Evolutionary conservation across 768 basidiomycete species (phyloP).

Genomic region (Lactarius akahatsu): DNA sequence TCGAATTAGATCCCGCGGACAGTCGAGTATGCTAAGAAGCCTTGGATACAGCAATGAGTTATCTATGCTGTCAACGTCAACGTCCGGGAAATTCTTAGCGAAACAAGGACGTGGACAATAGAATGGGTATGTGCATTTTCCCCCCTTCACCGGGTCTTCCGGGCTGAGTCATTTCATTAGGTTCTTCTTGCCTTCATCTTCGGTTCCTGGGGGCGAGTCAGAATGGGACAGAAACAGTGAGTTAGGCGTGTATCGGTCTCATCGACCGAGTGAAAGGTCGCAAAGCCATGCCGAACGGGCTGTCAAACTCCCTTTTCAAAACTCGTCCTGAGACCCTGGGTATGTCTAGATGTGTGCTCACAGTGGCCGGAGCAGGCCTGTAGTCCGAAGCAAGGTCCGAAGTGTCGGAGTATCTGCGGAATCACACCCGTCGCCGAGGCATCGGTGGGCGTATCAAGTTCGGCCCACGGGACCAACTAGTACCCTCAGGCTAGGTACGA

Average conservation of each 20-base stretch:
- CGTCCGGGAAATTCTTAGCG: conserved; percentile 5
- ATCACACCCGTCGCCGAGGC: background rate
- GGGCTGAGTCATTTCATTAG: background rate
- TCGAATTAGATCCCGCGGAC: conserved; percentile 3
- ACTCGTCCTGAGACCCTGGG: background rate
- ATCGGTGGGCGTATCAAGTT: background rate
- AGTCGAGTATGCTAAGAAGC: conserved; percentile 1
- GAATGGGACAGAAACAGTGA: background rate
- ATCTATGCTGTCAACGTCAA: conserved; percentile 1
- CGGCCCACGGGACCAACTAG: background rate
- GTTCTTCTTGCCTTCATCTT: conserved; percentile 2
- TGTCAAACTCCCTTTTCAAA: background rate
- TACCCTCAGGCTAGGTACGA: too few species aligned
- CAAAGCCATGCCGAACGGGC: background rate
- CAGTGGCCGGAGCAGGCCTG: background rate
- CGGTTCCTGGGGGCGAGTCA: background rate
- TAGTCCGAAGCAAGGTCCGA: too few species aligned
- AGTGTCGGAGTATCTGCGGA: background rate
- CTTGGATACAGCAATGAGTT: background rate
- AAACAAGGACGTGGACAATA: conserved; percentile 13
- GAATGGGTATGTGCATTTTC: background rate
- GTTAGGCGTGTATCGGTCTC: background rate
- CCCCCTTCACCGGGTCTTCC: background rate
- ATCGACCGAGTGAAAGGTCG: conserved; percentile 1
- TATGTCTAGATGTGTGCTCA: background rate